phyloP scores from a whole-genome alignment of 2,329 filamentous ascomycete genomes.

The Xylaria sp. region DNA sequence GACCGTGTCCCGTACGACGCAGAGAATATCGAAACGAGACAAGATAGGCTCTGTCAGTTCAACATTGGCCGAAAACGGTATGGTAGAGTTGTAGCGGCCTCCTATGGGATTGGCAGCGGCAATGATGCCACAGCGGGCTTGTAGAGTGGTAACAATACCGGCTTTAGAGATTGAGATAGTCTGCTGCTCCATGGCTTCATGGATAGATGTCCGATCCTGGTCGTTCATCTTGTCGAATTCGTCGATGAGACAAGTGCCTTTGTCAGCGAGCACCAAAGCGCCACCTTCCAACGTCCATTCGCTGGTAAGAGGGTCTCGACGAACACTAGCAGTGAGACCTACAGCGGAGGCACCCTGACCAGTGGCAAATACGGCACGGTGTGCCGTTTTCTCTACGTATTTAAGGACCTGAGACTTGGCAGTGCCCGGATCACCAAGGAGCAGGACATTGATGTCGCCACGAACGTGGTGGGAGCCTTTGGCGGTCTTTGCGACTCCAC shows the following conservation, averaged over 20 bases:
- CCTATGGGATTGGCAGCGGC: constrained; percentile 97
- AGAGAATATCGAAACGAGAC: constrained; percentile 97
- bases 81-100: constrained; percentile 94
- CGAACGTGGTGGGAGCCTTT: constrained; percentile 89
- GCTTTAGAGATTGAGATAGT: constrained; percentile 99
- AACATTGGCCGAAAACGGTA: constrained; percentile 95
- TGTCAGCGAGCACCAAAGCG: constrained; percentile 92
- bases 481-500: constrained; percentile 91
- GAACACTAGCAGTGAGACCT: constrained; percentile 95
- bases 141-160: constrained; percentile 95
- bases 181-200: constrained; percentile 99
- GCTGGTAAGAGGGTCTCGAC: constrained; percentile 91
- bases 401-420: constrained; percentile 98
- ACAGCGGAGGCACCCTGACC: constrained; percentile 97
- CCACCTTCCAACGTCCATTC: constrained; percentile 99
- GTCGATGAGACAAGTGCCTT: constrained; percentile 94
- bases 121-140: constrained; percentile 95
- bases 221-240: constrained; percentile 99
- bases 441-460: constrained; percentile 96
- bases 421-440: constrained; percentile 96
- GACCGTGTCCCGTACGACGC: constrained; percentile 94
- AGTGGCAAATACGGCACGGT: constrained; percentile 95
- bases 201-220: constrained; percentile 95
- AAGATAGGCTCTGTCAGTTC: constrained; percentile 96
- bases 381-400: constrained; percentile 96